Conservation (phyloP, 441 rosid genomes). For the Isatis lusitanica region DNA sequence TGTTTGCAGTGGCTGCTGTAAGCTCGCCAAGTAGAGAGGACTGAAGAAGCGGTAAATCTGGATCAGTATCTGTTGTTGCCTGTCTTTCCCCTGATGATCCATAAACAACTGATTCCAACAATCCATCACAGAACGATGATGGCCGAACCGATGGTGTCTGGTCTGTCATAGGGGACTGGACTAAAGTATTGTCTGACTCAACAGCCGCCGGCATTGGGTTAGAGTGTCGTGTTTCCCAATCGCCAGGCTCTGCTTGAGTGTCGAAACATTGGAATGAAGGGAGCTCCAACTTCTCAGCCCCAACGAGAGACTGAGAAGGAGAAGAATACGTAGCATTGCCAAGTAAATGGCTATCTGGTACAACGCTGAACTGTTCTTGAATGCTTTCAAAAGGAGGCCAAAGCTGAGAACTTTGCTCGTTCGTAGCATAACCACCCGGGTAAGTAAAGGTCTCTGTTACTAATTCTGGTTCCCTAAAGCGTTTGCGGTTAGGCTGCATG, state of each 20-base stretch:
- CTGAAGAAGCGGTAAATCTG: conserved; percentile 65
- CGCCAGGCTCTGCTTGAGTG: conserved; percentile 51
- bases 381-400: conserved; percentile 29
- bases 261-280: conserved; percentile 98
- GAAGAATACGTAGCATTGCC: conserved; percentile 56
- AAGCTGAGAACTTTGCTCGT: conserved; percentile 7
- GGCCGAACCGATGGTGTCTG: conserved; percentile 44
- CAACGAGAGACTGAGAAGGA: conserved; percentile 63
- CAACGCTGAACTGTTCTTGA: conserved; percentile 45
- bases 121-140: conserved; percentile 73
- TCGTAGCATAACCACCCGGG: neutral
- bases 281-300: conserved; percentile 92
- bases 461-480: neutral
- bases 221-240: conserved; percentile 16
- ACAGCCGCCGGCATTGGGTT: conserved; percentile 44
- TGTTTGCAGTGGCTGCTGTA: conserved; percentile 3
- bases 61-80: conserved; percentile 52
- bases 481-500: conserved; percentile 12
- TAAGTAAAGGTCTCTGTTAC: neutral
- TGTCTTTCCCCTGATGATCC: conserved; percentile 61
- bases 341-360: conserved; percentile 64
- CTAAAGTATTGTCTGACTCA: conserved; percentile 61
- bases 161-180: conserved; percentile 66
- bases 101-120: conserved; percentile 77
- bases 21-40: conserved; percentile 53